These are phyloP conservation scores for Coffea humblotiana DNA, from an alignment of 305 asterid genomes.

Conservation along the genomic window DNA sequence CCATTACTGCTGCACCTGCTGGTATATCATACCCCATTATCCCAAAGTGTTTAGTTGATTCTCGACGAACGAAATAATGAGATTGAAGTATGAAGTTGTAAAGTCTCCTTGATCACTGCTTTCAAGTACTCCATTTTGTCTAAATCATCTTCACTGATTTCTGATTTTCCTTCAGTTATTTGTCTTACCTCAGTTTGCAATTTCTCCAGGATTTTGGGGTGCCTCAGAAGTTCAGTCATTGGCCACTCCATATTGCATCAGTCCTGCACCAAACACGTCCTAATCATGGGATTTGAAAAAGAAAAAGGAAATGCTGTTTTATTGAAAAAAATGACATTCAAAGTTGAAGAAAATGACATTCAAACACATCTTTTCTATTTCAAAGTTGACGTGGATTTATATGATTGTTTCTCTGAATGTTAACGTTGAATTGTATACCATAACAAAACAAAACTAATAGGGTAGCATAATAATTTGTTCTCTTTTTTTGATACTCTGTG, in stretches of 20 bases:
- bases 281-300: too few relatives aligned
- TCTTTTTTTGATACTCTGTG: too few relatives aligned
- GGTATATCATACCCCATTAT: conserved; percentile 15
- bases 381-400: too few relatives aligned
- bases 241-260: conserved; percentile 38
- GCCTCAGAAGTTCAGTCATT: conserved; percentile 38
- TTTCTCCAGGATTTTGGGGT: conserved; percentile 26
- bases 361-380: too few relatives aligned
- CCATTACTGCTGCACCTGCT: neutral
- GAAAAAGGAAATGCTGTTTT: too few relatives aligned
- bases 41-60: conserved; percentile 11
- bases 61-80: conserved; percentile 17
- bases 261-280: conserved; percentile 38
- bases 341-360: too few relatives aligned
- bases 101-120: conserved; percentile 20
- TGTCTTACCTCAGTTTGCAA: conserved; percentile 10
- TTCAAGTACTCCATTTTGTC: conserved; percentile 18
- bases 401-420: too few relatives aligned
- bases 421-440: too few relatives aligned
- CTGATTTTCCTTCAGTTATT: neutral
- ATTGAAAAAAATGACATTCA: too few relatives aligned
- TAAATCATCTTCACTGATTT: conserved; percentile 15
- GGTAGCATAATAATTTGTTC: too few relatives aligned
- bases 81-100: conserved; percentile 10
- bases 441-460: too few relatives aligned